A percentile compares a stretch with the other conserved stretches of the same genome.
phyloP scores from a whole-genome alignment of 352 stramenopile genomes.

The Chrysophaeum taylorii region DNA sequence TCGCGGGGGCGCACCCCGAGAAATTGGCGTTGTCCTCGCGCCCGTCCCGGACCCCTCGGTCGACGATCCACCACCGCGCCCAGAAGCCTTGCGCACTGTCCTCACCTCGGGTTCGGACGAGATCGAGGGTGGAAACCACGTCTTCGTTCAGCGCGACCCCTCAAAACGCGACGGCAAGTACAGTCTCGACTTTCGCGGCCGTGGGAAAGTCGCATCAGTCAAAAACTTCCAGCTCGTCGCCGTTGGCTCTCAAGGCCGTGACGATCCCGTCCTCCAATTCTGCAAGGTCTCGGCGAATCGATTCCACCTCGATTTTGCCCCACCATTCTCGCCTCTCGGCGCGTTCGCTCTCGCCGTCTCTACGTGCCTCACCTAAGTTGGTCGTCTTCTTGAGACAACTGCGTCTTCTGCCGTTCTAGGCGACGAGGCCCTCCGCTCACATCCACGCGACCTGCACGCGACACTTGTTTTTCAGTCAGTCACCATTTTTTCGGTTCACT shows the following conservation, averaged over 20 bases:
- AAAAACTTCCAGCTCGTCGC: constrained; percentile 78
- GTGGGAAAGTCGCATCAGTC: constrained; percentile 63
- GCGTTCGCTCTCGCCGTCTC: constrained; percentile 73
- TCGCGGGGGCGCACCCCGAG: background rate
- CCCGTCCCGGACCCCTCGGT: background rate
- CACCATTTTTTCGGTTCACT: too few relatives aligned
- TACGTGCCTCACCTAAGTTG: constrained; percentile 60
- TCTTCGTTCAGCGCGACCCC: constrained; percentile 61
- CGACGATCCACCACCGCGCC: too few relatives aligned
- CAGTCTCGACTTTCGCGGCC: constrained; percentile 67
- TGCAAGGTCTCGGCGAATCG: constrained; percentile 69
- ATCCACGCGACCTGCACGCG: too few relatives aligned
- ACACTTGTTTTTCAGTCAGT: too few relatives aligned
- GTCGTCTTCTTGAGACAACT: too few relatives aligned
- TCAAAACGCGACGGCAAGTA: constrained; percentile 70
- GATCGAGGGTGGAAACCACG: too few relatives aligned
- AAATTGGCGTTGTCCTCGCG: constrained; percentile 7
- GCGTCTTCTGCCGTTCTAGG: too few relatives aligned
- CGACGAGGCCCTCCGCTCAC: too few relatives aligned
- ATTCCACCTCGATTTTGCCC: constrained; percentile 78
- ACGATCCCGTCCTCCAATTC: constrained; percentile 54
- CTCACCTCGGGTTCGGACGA: too few relatives aligned
- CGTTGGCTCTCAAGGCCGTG: too few relatives aligned
- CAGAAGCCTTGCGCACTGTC: too few relatives aligned
- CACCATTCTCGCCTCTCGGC: constrained; percentile 67